These are phyloP conservation scores for Thraustotheca clavata DNA, from an alignment of 352 stramenopile species.

Conservation along the genomic window DNA sequence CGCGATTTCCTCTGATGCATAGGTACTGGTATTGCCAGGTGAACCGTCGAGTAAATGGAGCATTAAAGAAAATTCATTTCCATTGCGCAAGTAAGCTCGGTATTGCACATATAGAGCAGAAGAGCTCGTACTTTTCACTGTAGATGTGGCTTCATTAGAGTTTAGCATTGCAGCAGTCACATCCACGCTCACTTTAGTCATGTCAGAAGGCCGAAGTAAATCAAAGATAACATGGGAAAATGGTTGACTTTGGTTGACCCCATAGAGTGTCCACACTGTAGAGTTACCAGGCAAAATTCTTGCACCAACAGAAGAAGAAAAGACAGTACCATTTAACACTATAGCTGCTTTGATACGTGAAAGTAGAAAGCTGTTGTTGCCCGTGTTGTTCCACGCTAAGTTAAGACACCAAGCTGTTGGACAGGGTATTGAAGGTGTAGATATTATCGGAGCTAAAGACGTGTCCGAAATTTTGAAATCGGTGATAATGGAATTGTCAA, in stretches of 20 bases:
- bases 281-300: neutral
- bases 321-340: neutral
- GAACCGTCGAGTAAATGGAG: neutral
- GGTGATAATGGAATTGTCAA: neutral
- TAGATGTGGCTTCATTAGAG: conserved; percentile 11
- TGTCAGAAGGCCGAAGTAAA: neutral
- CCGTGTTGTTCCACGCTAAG: neutral
- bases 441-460: neutral
- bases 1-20: neutral
- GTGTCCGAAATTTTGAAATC: neutral
- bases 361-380: conserved; percentile 2
- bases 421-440: neutral
- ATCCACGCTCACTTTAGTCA: neutral
- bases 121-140: conserved; percentile 1
- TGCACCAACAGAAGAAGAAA: neutral
- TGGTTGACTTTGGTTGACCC: neutral
- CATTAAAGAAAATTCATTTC: neutral
- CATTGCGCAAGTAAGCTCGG: neutral
- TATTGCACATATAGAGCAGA: neutral
- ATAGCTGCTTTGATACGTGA: neutral
- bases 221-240: neutral
- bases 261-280: conserved; percentile 12
- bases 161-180: neutral
- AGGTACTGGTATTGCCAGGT: neutral
- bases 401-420: neutral